Base-by-base conservation (phyloP, 2,329 filamentous ascomycete genomes). In the Trichoderma polysporum region DNA sequence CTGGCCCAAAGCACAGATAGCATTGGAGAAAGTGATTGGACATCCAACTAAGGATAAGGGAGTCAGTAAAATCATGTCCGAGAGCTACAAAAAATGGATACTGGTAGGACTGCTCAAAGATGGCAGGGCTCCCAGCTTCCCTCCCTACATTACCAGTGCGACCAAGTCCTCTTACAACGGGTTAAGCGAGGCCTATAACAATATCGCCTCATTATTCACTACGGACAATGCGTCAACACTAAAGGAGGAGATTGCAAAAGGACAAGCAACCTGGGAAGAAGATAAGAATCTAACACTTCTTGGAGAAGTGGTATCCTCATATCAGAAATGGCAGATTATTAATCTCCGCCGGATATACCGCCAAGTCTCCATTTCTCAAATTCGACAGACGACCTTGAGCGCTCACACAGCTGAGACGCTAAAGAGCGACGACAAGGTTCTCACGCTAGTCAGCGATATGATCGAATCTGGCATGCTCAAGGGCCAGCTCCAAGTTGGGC, bases 21-120 rank as follows among this genome's bases (percentile, higher is more conserved):
- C 88, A 33, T 83, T 93, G 29, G 86, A 88, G 71, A 83, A 86
- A 67, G 85, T 87, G 50, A 81, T 97, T 39, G 86, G 89, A 3
- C 88, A 89, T 66, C 92, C 93, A 0, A 82, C 84, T 0, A 83
- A 81, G 60, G 89, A 88, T 22, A 81, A 83, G 35, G 84, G 87
- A 39, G 83, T 88, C 13, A 94, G 90, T 77, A 90, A 88, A 75
- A 84, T 96, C 59, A 95, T 95, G 90, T 83, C 91, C 4, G 93
- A 97, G 71, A 92, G 92, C 6, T 94, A 97, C 82, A 96, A 94
- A 80, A 96, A 94, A 78, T 97, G 93, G 91, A 76, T 96, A 9
- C 80, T 99, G 17, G 85, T 93, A 10, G 88, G 88, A 62, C 83
- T 97, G 64, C 81, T 99, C 19, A 83, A 86, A 7, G 81, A 88